Conservation (phyloP, 2,329 filamentous ascomycete genomes). For the Coniochaeta sp. region DNA sequence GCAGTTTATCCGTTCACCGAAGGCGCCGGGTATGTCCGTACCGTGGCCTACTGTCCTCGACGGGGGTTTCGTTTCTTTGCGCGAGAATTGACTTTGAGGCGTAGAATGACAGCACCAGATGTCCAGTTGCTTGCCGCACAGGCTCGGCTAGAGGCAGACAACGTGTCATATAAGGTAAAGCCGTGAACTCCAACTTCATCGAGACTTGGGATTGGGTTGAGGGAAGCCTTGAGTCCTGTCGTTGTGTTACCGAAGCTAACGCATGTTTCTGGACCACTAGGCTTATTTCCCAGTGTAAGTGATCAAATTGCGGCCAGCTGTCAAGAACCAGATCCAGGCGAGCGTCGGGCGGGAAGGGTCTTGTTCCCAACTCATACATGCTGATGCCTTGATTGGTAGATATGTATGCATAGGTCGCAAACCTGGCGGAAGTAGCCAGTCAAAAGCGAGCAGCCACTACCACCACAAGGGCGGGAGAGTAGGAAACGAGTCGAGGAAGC, state of each 20-base stretch:
- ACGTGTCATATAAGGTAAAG: slow-evolving; percentile 52
- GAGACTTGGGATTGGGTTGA: no score
- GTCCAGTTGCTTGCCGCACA: slow-evolving; percentile 50
- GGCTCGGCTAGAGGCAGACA: slow-evolving; percentile 44
- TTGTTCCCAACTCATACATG: slow-evolving; percentile 5
- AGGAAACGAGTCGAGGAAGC: slow-evolving; percentile 12
- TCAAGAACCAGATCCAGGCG: neutral
- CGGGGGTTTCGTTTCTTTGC: no score
- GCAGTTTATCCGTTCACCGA: slow-evolving; percentile 51
- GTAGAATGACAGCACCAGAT: slow-evolving; percentile 50
- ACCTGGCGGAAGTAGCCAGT: slow-evolving; percentile 26
- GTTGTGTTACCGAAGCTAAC: neutral
- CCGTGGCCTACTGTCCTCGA: no score
- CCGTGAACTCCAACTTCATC: no score
- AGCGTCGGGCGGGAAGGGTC: neutral
- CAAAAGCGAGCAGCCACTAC: slow-evolving; percentile 10
- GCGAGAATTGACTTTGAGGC: slow-evolving; percentile 5
- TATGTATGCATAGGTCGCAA: slow-evolving; percentile 59
- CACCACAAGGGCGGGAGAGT: slow-evolving; percentile 8
- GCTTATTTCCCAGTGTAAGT: slow-evolving; percentile 57
- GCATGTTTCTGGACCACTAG: slow-evolving; percentile 24
- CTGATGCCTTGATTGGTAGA: slow-evolving; percentile 24
- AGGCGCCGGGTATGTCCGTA: slow-evolving; percentile 32
- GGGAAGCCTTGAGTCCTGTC: neutral
- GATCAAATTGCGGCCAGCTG: neutral